Conservation (phyloP, 2,329 filamentous ascomycete genomes). For the Pseudogymnoascus sp. region DNA sequence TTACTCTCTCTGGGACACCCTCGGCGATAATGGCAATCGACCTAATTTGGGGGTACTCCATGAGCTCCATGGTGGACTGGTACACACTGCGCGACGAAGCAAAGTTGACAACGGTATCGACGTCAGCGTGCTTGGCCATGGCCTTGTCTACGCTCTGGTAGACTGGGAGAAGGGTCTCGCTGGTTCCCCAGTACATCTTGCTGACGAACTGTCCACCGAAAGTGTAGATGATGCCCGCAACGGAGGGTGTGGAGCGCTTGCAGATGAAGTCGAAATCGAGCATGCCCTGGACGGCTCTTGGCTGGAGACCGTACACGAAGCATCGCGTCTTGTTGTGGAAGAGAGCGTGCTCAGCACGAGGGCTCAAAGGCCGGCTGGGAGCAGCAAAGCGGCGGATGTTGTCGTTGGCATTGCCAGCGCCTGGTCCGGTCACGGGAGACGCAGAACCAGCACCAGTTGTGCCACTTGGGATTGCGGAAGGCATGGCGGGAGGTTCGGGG, state of each 20-base stretch:
- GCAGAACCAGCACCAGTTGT: constrained; percentile 40
- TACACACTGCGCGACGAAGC: constrained; percentile 98
- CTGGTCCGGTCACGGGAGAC: constrained; percentile 41
- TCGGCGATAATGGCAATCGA: constrained; percentile 99
- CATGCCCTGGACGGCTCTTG: constrained; percentile 84
- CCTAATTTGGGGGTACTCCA: constrained; percentile 95
- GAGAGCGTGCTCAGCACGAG: constrained; percentile 77
- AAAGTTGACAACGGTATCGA: constrained; percentile 98
- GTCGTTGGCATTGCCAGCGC: constrained; percentile 63
- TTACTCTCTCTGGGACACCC: constrained; percentile 94
- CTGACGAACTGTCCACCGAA: constrained; percentile 99
- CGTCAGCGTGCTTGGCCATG: constrained; percentile 90
- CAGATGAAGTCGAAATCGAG: constrained; percentile 99
- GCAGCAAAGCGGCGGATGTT: constrained; percentile 96
- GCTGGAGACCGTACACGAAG: constrained; percentile 99
- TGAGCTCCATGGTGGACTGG: constrained; percentile 96
- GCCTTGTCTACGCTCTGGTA: constrained; percentile 94
- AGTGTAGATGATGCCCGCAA: constrained; percentile 99
- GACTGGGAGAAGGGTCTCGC: constrained; percentile 95
- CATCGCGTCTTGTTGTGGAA: constrained; percentile 99
- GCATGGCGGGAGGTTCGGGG: constrained; percentile 22
- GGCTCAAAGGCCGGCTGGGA: constrained; percentile 86
- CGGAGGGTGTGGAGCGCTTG: constrained; percentile 93
- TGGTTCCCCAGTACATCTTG: constrained; percentile 99
- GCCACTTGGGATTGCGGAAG: constrained; percentile 36